Evolutionary conservation across 2,329 filamentous ascomycete genomes (phyloP).

Genomic region (Colletotrichum sp.): DNA sequence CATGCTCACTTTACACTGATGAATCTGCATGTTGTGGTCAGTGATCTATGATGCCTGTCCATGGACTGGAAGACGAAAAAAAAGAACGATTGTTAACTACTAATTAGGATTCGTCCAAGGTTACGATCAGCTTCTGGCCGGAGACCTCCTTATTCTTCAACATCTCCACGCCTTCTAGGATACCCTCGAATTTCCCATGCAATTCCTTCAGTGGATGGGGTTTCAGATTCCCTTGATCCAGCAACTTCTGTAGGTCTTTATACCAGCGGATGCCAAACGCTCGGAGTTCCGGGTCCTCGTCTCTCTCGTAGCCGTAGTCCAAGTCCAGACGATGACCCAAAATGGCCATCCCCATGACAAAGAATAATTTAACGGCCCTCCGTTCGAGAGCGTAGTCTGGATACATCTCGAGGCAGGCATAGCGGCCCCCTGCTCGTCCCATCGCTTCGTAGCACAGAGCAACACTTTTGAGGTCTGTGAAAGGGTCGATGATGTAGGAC

Average conservation of each 20-base stretch:
- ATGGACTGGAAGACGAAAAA: neutral
- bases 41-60: neutral
- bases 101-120: neutral
- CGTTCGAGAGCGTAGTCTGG: neutral
- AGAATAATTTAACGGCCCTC: neutral
- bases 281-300: neutral
- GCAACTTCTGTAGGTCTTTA: neutral
- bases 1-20: neutral
- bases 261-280: neutral
- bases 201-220: neutral
- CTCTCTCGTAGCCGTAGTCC: neutral
- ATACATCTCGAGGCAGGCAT: neutral
- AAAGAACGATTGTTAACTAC: neutral
- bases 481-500: slow-evolving; percentile 41
- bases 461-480: slow-evolving; percentile 34
- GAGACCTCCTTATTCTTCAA: neutral
- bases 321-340: neutral
- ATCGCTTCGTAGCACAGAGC: slow-evolving; percentile 41
- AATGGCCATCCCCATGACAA: neutral
- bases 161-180: neutral
- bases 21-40: neutral
- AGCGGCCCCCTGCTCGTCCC: slow-evolving; percentile 23
- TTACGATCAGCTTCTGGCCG: neutral
- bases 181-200: neutral
- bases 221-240: neutral